Evolutionary conservation across 1,284 basidiomycete species (phyloP).

Genomic region (Ganoderma resinaceum): DNA sequence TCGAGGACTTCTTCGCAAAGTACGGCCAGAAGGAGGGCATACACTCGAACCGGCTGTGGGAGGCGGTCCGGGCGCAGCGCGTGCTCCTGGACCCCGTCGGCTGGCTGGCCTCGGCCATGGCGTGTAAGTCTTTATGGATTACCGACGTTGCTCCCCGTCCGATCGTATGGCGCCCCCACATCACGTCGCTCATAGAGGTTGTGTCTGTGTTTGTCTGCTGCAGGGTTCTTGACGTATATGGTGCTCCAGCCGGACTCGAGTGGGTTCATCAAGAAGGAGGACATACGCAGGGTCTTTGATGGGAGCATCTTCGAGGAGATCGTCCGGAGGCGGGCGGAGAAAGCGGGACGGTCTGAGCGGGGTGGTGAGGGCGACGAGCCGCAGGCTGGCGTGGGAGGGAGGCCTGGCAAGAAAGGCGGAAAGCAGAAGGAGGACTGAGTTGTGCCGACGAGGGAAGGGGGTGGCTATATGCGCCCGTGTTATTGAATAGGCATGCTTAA

Average conservation of each 20-base stretch:
- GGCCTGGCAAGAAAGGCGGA: neutral
- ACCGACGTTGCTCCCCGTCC: no score
- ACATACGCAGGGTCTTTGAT: conserved; percentile 55
- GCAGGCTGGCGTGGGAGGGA: neutral
- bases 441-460: no score
- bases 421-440: neutral
- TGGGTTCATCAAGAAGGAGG: conserved; percentile 51
- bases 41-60: conserved; percentile 36
- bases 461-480: neutral
- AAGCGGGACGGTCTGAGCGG: neutral
- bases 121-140: no score
- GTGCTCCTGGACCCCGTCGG: conserved; percentile 46
- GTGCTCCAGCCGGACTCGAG: conserved; percentile 56
- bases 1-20: conserved; percentile 51
- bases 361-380: neutral
- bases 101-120: conserved; percentile 41
- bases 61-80: conserved; percentile 42
- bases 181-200: neutral
- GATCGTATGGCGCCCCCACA: neutral
- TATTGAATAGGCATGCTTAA: neutral
- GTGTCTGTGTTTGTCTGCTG: neutral
- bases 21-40: conserved; percentile 33
- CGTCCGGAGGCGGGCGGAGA: conserved; percentile 2
- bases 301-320: conserved; percentile 42
- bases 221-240: conserved; percentile 48